Evolutionary conservation across 192 early-diverging fungal species (phyloP).

Genomic region (Entomortierella parvispora): DNA sequence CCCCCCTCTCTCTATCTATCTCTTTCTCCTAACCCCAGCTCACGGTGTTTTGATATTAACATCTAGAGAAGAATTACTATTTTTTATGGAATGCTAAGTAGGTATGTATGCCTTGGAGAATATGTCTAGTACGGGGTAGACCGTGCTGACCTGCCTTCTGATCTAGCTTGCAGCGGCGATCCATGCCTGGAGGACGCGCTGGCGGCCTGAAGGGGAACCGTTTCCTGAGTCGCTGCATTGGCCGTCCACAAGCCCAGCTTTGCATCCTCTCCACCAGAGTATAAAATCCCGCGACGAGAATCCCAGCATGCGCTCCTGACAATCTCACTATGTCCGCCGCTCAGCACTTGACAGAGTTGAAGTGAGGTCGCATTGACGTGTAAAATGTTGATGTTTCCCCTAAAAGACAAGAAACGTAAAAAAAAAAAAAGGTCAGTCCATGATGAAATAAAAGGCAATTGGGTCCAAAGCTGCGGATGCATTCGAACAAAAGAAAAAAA

Average conservation of each 20-base stretch:
- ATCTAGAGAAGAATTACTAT: too few species aligned
- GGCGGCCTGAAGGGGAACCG: slow-evolving; percentile 13
- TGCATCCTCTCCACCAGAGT: slow-evolving; percentile 86
- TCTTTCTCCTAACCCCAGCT: too few species aligned
- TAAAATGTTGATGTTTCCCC: slow-evolving; percentile 80
- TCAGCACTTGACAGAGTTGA: slow-evolving; percentile 79
- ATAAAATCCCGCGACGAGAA: slow-evolving; percentile 60
- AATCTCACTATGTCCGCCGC: slow-evolving; percentile 87
- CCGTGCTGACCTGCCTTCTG: slow-evolving; percentile 29
- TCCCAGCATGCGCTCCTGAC: slow-evolving; percentile 87
- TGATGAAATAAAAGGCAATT: not conserved
- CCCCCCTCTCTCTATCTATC: too few species aligned
- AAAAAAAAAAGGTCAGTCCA: not conserved
- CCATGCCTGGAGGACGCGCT: slow-evolving; percentile 36
- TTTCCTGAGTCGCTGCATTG: not conserved
- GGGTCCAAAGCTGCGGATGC: not conserved
- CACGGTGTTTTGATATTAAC: too few species aligned
- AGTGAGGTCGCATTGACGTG: slow-evolving; percentile 82
- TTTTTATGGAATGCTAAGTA: too few species aligned
- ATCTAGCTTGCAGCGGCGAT: slow-evolving; percentile 30
- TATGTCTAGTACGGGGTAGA: slow-evolving; percentile 38
- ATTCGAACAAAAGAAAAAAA: slow-evolving; percentile 3
- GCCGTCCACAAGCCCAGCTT: slow-evolving; percentile 74
- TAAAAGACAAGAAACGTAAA: slow-evolving; percentile 35
- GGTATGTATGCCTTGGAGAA: too few species aligned